Evolutionary conservation across 306 rosid species (phyloP), one percentile per base, ranked within the genome.

Genomic region (Sophora flavescens): DNA sequence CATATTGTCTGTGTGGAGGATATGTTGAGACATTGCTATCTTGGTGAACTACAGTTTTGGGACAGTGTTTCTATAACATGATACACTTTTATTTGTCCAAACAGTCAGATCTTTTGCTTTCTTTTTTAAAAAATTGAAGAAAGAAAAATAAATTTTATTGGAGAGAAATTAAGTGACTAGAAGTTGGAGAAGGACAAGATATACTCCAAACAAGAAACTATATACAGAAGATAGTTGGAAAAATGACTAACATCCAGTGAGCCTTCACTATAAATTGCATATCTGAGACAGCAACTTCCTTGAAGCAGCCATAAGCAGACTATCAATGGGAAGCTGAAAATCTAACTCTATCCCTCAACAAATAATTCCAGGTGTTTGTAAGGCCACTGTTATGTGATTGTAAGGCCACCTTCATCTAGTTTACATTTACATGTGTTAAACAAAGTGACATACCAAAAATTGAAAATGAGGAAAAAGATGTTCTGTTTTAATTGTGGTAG

Each of bases 391-490:
- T 14, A 54, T 33, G 52, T 18, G 33, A 44, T 51, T 67, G 22
- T 39, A 51, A 45, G 53, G 36, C 52, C 36, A 2, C 33, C 28
- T 22, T 65, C 42, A 53, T 45, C 32, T 59, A 57, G 52, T 59
- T 68, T 68, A 58, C 28, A 13, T 12, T 28, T 28, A 28, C 30
- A 11, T 30, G 45, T 3, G 58, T 22, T 70, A 41, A 38, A 28
- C 47, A 42, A 61, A 39, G 6, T 70, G 30, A 57, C 63, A 36
- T 54, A 14, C 69, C 60, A 45, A 48, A 68, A 77, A 8, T 16
- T 0, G 9, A 47, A 41, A 61, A 75, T 63, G 63, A 62, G 39
- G 28, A 28, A 28, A 59, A 47, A 57, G 6, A 8, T 77, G 63
- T 48, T 16, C 41, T 38, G 11, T 36, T 66, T 58, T 30, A 11